Evolutionary conservation across 805 yeast genomes (phyloP), one percentile per base, ranked within the genome.

Genomic region (Candida takata): DNA sequence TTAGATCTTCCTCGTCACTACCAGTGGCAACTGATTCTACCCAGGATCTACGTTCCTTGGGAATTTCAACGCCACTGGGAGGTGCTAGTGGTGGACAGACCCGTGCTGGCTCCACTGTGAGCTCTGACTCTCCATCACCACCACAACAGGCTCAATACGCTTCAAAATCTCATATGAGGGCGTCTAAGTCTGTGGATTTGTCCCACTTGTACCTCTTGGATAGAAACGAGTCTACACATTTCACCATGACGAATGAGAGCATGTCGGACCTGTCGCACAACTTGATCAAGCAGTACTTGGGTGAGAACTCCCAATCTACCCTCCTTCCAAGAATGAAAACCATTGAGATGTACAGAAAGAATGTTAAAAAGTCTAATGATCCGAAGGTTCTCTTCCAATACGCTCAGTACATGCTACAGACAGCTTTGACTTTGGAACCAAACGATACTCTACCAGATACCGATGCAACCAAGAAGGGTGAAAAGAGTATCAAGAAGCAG

Each of bases 321-420:
- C 60, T 88, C 43, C 60, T 82, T 50, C 88, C 95, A 14, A 70
- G 92, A 44, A 70, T 81, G 60, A 77, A 83, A 54, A 87, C 96
- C 5, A 74, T 90, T 39, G 95, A 88, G 47, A 69, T 85, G 66
- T 88, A 90, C 63, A 71, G 92, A 36, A 72, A 80, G 45, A 88
- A 85, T 53, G 95, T 94, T 5, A 80, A 80, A 48, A 84, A 79
- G 50, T 74, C 86, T 15, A 80, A 79, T 51, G 95, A 90, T 52
- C 95, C 95, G 0, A 76, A 73, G 14, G 80, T 85, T n/a, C 71
- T 87, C 48, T 85, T 86, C 58, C 86, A 86, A 52, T 87, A 84
- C 55, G 96, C 97, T 1, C 92, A 86, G 60, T 85, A 83, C 57
- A 79, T 84, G 79, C 62, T 86, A 34, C 90, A 84, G 56, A 83